Conservation (phyloP, 2,329 filamentous ascomycete genomes). For the Pyrenophora tritici-repentis region DNA sequence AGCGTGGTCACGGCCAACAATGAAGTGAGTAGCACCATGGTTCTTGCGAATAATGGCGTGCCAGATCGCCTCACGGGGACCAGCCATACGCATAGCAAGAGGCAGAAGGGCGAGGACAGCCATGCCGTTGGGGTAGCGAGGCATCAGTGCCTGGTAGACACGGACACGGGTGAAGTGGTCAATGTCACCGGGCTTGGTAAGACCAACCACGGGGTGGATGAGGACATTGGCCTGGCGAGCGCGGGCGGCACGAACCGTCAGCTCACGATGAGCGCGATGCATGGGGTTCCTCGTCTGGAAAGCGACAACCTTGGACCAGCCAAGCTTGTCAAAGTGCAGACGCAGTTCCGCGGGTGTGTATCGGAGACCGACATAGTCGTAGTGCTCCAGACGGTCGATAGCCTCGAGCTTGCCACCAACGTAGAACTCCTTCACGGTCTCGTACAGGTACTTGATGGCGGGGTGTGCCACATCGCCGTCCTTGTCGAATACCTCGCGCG, state of each 20-base stretch:
- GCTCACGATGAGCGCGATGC: slow-evolving; percentile 97
- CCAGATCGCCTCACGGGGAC: slow-evolving; percentile 97
- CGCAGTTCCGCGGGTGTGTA: slow-evolving; percentile 94
- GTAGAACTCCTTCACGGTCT: slow-evolving; percentile 83
- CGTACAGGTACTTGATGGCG: slow-evolving; percentile 86
- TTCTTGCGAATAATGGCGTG: slow-evolving; percentile 99
- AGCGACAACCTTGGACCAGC: slow-evolving; percentile 95
- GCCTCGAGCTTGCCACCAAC: slow-evolving; percentile 96
- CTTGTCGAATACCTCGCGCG: slow-evolving; percentile 91
- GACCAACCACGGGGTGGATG: slow-evolving; percentile 96
- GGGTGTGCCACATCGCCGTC: slow-evolving; percentile 90
- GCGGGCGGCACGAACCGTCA: slow-evolving; percentile 95
- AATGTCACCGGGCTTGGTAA: slow-evolving; percentile 99
- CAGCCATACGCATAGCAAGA: slow-evolving; percentile 98
- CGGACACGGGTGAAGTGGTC: slow-evolving; percentile 99
- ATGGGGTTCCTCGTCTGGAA: slow-evolving; percentile 99
- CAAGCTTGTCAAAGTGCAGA: slow-evolving; percentile 98
- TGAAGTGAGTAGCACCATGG: slow-evolving; percentile 98
- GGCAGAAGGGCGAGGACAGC: slow-evolving; percentile 92
- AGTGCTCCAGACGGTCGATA: slow-evolving; percentile 93
- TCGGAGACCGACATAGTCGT: slow-evolving; percentile 96
- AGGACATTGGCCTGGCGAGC: slow-evolving; percentile 97
- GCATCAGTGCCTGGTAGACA: slow-evolving; percentile 95
- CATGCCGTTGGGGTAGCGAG: slow-evolving; percentile 99
- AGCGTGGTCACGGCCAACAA: slow-evolving; percentile 97